phyloP scores from a whole-genome alignment of 257 asterid species.

The Cynanchum wilfordii region DNA sequence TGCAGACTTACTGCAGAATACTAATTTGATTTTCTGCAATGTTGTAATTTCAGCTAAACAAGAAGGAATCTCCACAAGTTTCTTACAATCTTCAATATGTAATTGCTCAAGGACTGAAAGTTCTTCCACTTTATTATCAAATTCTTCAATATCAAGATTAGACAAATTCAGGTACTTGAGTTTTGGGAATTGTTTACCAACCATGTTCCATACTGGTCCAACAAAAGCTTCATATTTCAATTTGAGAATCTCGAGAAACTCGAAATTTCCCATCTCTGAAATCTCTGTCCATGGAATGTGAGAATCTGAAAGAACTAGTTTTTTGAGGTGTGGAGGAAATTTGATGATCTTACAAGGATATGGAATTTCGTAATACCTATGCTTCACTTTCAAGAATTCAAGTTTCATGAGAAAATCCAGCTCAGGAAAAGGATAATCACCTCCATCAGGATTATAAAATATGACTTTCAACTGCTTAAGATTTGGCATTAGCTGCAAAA shows the following conservation, averaged over 20 bases:
- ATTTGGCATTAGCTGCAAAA: conserved; percentile 3
- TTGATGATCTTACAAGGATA: not conserved
- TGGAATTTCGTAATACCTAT: not conserved
- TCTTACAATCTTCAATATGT: not conserved
- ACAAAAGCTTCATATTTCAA: not conserved
- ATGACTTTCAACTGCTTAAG: not conserved
- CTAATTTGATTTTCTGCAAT: not conserved
- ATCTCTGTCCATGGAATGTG: not conserved
- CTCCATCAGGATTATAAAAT: not conserved
- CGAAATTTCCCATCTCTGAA: not conserved
- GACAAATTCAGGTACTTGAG: conserved; percentile 4
- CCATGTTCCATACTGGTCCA: conserved; percentile 4
- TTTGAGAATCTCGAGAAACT: conserved; percentile 2
- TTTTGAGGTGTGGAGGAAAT: conserved; percentile 3
- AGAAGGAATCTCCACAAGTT: not conserved
- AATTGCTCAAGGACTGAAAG: not conserved
- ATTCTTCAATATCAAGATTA: not conserved
- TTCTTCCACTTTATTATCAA: not conserved
- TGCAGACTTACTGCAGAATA: not conserved
- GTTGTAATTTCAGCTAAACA: not conserved
- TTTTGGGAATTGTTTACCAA: not conserved
- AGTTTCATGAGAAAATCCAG: conserved; percentile 6
- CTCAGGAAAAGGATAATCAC: not conserved
- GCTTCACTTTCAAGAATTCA: not conserved
- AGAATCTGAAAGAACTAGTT: not conserved